Percentiles rank a stretch among this genome's conserved stretches.
phyloP scores from a whole-genome alignment of 108 stramenopile species.

The Chaetoceros muelleri region DNA sequence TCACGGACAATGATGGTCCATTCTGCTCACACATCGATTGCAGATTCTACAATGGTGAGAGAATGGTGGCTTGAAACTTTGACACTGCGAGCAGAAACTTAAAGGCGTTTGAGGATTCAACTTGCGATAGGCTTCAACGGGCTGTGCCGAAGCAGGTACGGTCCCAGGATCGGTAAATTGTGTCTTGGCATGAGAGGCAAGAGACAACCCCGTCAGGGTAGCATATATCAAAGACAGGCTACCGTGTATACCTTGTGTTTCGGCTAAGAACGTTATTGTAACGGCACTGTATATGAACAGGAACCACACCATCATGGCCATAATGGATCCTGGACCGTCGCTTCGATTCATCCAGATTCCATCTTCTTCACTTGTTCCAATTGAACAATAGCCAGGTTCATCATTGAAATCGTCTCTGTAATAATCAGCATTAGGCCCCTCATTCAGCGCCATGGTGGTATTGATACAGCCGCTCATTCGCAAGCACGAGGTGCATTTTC shows the following conservation, averaged over 20 bases:
- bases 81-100: conserved; percentile 66
- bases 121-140: conserved; percentile 44
- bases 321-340: conserved; percentile 61
- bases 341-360: conserved; percentile 65
- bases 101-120: conserved; percentile 35
- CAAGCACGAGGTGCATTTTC: not conserved
- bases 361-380: conserved; percentile 53
- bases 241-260: conserved; percentile 41
- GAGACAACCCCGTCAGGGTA: conserved; percentile 38
- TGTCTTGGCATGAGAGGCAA: conserved; percentile 71
- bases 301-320: conserved; percentile 54
- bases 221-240: conserved; percentile 40
- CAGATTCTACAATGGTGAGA: conserved; percentile 97
- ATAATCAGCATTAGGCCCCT: conserved; percentile 13
- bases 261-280: conserved; percentile 50
- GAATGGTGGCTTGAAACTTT: conserved; percentile 84
- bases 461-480: not conserved
- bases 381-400: conserved; percentile 47
- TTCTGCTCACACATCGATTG: conserved; percentile 81
- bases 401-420: conserved; percentile 65
- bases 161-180: conserved; percentile 86
- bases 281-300: conserved; percentile 46
- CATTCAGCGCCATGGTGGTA: not conserved
- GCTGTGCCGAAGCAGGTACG: conserved; percentile 66
- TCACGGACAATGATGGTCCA: conserved; percentile 98